phyloP scores from a whole-genome alignment of 768 basidiomycete species.

The Phanerodontia chrysosporium region DNA sequence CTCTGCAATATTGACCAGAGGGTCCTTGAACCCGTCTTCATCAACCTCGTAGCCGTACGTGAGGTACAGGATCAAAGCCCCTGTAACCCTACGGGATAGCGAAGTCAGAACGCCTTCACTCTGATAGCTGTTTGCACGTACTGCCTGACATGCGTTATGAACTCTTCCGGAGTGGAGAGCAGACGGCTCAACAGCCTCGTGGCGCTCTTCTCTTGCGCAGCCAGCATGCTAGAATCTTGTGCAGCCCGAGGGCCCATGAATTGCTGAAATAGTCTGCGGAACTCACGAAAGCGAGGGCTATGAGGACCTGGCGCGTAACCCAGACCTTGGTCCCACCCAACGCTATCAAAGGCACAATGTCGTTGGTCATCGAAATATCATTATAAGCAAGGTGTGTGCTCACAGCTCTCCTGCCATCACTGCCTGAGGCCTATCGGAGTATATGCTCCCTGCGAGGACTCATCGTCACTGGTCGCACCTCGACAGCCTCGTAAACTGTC shows the following conservation, averaged over 20 bases:
- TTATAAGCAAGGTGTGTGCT: conserved; percentile 4
- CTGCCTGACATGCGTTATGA: conserved; percentile 20
- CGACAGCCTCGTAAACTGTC: not conserved
- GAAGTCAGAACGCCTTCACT: not conserved
- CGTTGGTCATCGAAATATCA: not conserved
- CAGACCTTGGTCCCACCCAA: conserved; percentile 32
- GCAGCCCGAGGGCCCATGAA: conserved; percentile 30
- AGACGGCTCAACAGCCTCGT: conserved; percentile 16
- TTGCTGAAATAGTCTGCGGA: conserved; percentile 30
- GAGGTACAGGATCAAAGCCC: conserved; percentile 8
- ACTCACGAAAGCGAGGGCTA: conserved; percentile 30
- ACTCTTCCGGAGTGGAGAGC: conserved; percentile 14
- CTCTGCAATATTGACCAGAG: conserved; percentile 30
- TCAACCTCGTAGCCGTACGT: conserved; percentile 19
- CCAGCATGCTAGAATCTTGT: conserved; percentile 12
- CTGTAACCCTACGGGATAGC: conserved; percentile 3
- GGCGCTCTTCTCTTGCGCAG: conserved; percentile 18
- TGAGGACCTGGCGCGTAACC: conserved; percentile 31
- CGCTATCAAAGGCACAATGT: conserved; percentile 14
- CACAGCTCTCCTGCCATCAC: conserved; percentile 32
- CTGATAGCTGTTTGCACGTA: conserved; percentile 2
- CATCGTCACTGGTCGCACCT: not conserved
- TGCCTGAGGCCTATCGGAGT: conserved; percentile 29
- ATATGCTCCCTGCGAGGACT: conserved; percentile 24
- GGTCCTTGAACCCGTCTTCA: conserved; percentile 2